Conservation (phyloP, 176 grass and related monocot genomes). For the Ananas comosus region DNA sequence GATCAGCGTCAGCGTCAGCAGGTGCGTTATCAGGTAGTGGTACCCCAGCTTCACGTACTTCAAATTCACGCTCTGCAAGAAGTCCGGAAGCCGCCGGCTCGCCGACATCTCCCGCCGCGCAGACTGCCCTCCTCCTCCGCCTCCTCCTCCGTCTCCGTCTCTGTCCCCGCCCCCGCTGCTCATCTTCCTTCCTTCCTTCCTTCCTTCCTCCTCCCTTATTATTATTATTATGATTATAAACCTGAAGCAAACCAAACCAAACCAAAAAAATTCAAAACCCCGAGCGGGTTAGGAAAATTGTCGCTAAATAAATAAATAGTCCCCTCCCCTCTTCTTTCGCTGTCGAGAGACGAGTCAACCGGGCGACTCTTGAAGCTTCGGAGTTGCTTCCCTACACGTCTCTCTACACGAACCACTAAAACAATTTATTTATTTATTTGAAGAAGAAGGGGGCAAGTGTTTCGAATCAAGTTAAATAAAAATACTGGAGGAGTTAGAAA, state of each 20-base stretch:
- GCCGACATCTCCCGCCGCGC: conserved; percentile 4
- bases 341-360: neutral
- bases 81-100: conserved; percentile 76
- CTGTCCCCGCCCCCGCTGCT: neutral
- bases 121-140: neutral
- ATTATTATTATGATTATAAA: neutral
- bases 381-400: no score
- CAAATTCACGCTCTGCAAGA: conserved; percentile 98
- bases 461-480: no score
- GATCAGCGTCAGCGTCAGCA: conserved; percentile 62
- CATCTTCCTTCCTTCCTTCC: conserved; percentile 11
- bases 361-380: neutral
- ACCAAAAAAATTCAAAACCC: neutral
- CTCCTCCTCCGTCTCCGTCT: no score
- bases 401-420: no score
- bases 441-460: no score
- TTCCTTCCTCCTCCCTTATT: no score
- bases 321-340: neutral
- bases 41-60: conserved; percentile 98
- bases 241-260: neutral
- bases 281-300: neutral
- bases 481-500: no score
- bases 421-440: no score
- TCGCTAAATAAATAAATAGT: neutral
- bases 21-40: conserved; percentile 91